Evolutionary conservation across 1,284 basidiomycete species (phyloP).

Genomic region (Melampsora americana): DNA sequence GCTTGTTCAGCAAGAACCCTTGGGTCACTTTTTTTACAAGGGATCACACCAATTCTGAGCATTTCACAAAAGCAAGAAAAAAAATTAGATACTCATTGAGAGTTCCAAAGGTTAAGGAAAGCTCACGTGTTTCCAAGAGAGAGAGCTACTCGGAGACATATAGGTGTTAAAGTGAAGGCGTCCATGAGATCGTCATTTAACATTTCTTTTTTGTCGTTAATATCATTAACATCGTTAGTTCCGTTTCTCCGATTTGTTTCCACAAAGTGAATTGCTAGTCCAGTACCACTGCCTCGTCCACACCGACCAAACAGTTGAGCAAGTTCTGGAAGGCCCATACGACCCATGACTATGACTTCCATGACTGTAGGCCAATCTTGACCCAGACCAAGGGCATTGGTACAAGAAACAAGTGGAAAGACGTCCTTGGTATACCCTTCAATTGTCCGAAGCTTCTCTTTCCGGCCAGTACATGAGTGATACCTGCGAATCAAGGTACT

Average conservation of each 20-base stretch:
- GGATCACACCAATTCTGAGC: too few relatives aligned
- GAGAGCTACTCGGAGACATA: too few relatives aligned
- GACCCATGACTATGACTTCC: too few relatives aligned
- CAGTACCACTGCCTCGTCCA: neutral
- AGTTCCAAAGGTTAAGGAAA: too few relatives aligned
- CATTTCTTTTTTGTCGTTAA: too few relatives aligned
- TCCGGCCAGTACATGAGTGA: neutral
- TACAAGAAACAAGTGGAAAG: constrained; percentile 6
- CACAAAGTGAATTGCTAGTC: constrained; percentile 10
- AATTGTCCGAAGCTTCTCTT: neutral
- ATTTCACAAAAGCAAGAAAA: too few relatives aligned
- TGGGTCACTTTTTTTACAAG: too few relatives aligned
- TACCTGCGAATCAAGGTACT: neutral
- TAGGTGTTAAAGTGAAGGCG: too few relatives aligned
- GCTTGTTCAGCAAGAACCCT: neutral
- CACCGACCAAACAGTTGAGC: constrained; percentile 9
- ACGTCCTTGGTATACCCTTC: neutral
- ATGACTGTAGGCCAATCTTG: constrained; percentile 10
- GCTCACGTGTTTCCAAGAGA: too few relatives aligned
- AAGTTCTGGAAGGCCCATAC: neutral
- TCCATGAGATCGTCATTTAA: too few relatives aligned
- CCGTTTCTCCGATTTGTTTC: neutral
- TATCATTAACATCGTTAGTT: neutral
- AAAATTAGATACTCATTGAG: too few relatives aligned
- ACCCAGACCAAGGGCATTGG: constrained; percentile 19